Base-by-base conservation (phyloP, 192 early-diverging fungal genomes). In the Helicostylum pulchrum region DNA sequence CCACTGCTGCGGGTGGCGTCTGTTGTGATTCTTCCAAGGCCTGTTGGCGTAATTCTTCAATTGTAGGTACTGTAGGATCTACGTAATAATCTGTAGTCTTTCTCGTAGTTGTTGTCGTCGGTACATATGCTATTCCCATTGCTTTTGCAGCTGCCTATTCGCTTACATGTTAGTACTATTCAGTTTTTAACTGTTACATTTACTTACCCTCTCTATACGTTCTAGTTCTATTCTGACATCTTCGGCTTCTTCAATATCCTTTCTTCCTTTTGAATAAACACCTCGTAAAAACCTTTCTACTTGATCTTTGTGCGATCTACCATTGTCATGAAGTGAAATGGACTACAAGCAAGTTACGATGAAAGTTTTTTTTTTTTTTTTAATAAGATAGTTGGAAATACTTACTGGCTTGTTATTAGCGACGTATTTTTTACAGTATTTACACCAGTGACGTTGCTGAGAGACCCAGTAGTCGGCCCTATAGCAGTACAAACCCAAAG, bases 291-390 rank as follows among this genome's bases (percentile, higher is more conserved):
- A 92, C 36, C 78, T 77, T 65, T 90, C 87, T 2, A 91, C 86
- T 68, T 88, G 89, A n/a, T 90, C 88, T 70, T 90, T 93, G 78
- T 95, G 93, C 45, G 90, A 88, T 43, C 75, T 78, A 12, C 91
- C 93, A 17, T 62, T 78, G 54, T 95, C 93, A 63, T 95, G 93
- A 48, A 85, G 82, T 42, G 61, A 59, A 11, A 86, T 81, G 32
- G 81, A 84, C 85, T 64, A 14, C 11, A 15, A 48, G 12, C 0
- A 48, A 19, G 6, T 17, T 17, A 19, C 46, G 12, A 48, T 48
- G 46, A 49, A 46, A 12, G 12, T 12, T 9, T n/a, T n/a, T n/a
- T n/a, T n/a, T n/a, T n/a, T n/a, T n/a, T n/a, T n/a, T n/a, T n/a
- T n/a, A n/a, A n/a, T n/a, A n/a, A n/a, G n/a, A n/a, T n/a, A n/a